Evolutionary conservation across 2,329 filamentous ascomycete species (phyloP).

Genomic region (Cryphonectria radicalis): DNA sequence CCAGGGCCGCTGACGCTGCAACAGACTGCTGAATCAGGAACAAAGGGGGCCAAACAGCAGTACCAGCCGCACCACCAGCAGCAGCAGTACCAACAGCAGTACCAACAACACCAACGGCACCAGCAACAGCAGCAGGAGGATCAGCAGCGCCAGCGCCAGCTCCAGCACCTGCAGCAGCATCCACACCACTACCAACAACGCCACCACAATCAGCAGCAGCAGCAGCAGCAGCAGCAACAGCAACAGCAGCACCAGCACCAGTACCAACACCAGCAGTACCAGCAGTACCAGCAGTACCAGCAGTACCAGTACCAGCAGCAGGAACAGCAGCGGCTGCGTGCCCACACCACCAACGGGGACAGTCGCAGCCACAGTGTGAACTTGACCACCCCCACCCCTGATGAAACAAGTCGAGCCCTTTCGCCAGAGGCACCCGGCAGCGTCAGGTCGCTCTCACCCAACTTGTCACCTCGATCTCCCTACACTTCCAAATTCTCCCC

Average conservation of each 20-base stretch:
- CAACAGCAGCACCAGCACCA: background rate
- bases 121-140: background rate
- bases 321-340: slow-evolving; percentile 6
- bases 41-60: slow-evolving; percentile 1
- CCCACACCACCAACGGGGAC: background rate
- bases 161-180: slow-evolving; percentile 8
- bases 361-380: slow-evolving; percentile 17
- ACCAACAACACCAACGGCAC: background rate
- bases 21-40: slow-evolving; percentile 1
- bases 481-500: slow-evolving; percentile 52
- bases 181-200: slow-evolving; percentile 4
- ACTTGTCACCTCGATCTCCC: slow-evolving; percentile 47
- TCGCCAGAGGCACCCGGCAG: slow-evolving; percentile 33
- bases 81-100: background rate
- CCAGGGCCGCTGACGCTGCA: slow-evolving; percentile 23
- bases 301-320: background rate
- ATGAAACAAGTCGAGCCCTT: slow-evolving; percentile 33
- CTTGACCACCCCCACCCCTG: slow-evolving; percentile 34
- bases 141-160: slow-evolving; percentile 3
- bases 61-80: background rate
- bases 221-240: slow-evolving; percentile 1
- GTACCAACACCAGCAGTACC: background rate
- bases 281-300: slow-evolving; percentile 4
- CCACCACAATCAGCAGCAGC: background rate
- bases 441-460: slow-evolving; percentile 48